Evolutionary conservation across 805 yeast genomes (phyloP), one percentile per base, ranked within the genome.

Genomic region (Zygosaccharomyces bailii): DNA sequence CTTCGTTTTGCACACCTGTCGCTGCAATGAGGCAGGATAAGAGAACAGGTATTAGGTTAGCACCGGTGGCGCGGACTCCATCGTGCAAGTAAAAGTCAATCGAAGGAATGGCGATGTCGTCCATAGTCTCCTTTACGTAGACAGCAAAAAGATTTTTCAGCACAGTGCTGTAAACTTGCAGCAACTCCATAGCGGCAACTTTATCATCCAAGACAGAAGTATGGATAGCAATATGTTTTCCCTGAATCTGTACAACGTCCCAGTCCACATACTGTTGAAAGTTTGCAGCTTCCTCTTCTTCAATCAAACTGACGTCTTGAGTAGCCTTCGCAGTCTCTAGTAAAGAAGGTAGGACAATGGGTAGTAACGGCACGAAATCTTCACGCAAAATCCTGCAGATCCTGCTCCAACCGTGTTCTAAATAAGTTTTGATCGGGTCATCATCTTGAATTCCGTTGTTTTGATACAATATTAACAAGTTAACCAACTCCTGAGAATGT

Each of bases 341-440:
- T 45, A 93, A 71, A n/a, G 96, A 90, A 20, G 98, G 97, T 60
- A 93, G 74, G 27, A 93, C 96, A 8, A 78, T 78, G 24, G 88
- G 85, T 48, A 93, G 72, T 54, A 79, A 84, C 10, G 96, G 96
- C 48, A 87, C 67, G 62, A 93, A 93, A 35, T 88, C 96, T 48
- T 74, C 75, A 18, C 96, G 96, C 31, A 91, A 72, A 41, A 91
- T 79, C 54, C 84, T 77, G 62, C 99, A 93, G 35, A 93, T 76
- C 58, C 98, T 80, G 44, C 93, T 88, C 99, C 99, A 93, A 35
- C 95, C 96, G 62, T 87, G 96, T 55, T 88, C 95, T 52, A 93
- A 73, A 56, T 87, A 90, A 37, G 86, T 76, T 55, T 79, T 85
- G 13, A 93, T 84, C 11, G 96, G 95, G 60, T 90, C 97, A 60